phyloP scores from a whole-genome alignment of 495 filamentous ascomycete species.

The Polyplosphaeria fusca region DNA sequence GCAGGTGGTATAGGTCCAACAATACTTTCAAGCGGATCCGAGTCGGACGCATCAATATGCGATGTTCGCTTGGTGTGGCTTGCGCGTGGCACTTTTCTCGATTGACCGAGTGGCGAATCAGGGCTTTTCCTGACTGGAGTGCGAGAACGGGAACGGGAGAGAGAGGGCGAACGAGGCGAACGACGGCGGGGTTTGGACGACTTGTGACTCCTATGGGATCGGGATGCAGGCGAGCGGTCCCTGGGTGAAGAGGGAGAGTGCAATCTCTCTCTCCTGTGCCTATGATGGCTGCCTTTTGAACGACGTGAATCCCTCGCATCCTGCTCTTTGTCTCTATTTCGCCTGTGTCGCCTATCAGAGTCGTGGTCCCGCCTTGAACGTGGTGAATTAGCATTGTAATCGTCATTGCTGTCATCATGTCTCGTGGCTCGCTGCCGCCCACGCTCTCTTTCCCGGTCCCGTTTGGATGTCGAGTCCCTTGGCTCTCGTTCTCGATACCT shows the following conservation, averaged over 20 bases:
- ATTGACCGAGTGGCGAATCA: background rate
- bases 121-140: background rate
- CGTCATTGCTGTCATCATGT: constrained; percentile 1
- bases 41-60: constrained; percentile 46
- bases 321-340: constrained; percentile 1
- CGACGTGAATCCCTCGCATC: background rate
- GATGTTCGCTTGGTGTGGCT: background rate
- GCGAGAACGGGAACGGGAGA: too few relatives aligned
- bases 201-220: constrained; percentile 1
- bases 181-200: background rate
- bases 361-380: background rate
- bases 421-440: background rate
- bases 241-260: constrained; percentile 9
- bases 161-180: too few relatives aligned
- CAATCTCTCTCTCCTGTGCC: constrained; percentile 4
- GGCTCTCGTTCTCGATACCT: background rate
- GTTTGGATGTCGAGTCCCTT: background rate
- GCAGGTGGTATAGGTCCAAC: constrained; percentile 74
- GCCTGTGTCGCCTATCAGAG: background rate
- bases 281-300: background rate
- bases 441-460: background rate
- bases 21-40: constrained; percentile 74
- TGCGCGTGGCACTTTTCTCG: background rate
- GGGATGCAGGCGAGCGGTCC: constrained; percentile 6
- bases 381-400: background rate